Base-by-base conservation (phyloP, 2,329 filamentous ascomycete species). In the Diaporthe sp. region DNA sequence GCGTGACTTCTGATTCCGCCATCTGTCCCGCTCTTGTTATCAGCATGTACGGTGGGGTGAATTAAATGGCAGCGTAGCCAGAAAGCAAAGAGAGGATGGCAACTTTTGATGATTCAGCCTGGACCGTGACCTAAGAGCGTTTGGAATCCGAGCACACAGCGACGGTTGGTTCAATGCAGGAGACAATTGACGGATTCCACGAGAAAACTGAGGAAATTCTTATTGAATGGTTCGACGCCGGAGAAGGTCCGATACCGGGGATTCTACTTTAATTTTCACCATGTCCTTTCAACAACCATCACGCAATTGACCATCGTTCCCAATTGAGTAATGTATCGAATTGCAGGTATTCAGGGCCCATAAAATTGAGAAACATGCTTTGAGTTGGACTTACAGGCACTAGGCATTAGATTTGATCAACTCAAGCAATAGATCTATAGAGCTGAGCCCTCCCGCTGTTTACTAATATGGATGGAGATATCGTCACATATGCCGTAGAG, bases 211-310 rank as follows among this genome's bases (percentile, higher is more conserved):
- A 5, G 22, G 13, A n/a, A 9, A n/a, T 4, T 60, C 17, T 45
- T 22, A 6, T 19, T 12, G 15, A 19, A 22, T 25, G 17, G 45
- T 28, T 64, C 25, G 15, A 25, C 38, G 38, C 38, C 40, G 25
- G 25, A 45, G 5, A 30, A 45, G 58, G 58, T 64, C 58, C 38
- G 58, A 64, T 64, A 64, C 58, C 58, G 38, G 58, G 58, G 17
- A 10, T n/a, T 64, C 1, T 45, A 40, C 17, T 3, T 35, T 6
- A 38, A 6, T 1, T 38, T 8, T 55, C 33, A 7, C 25, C 52
- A 5, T 33, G 13, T 54, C 1, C 42, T 47, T 22, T 47, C 42
- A 47, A 54, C 25, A 15, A 15, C 52, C 13, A 17, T 54, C 52
- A 28, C 30, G 12, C 55, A 22, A 22, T 58, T 58, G 19, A 22